phyloP scores from a whole-genome alignment of 2,329 filamentous ascomycete genomes.

The Botrytis porri region DNA sequence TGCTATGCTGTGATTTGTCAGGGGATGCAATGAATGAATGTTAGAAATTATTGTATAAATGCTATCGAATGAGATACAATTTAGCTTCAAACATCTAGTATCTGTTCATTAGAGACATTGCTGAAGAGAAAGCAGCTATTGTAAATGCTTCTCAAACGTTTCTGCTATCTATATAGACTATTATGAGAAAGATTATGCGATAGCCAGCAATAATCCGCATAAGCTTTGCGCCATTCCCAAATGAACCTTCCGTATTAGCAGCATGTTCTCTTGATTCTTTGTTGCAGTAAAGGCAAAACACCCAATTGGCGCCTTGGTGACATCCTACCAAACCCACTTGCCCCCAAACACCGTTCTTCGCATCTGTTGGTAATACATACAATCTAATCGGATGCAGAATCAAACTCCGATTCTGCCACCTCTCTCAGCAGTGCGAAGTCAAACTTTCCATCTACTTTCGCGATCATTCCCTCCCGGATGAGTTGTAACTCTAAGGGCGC shows the following conservation, averaged over 20 bases:
- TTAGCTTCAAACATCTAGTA: neutral
- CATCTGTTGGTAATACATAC: neutral
- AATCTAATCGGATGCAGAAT: constrained; percentile 35
- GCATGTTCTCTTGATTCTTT: neutral
- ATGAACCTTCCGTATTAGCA: neutral
- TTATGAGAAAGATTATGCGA: neutral
- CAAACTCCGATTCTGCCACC: constrained; percentile 31
- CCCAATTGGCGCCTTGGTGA: neutral
- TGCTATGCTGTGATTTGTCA: neutral
- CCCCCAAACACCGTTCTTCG: neutral
- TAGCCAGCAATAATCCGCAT: neutral
- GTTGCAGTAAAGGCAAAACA: neutral
- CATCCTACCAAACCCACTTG: neutral
- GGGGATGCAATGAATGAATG: neutral
- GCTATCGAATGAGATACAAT: neutral
- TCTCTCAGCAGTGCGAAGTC: constrained; percentile 38
- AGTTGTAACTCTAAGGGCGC: constrained; percentile 30
- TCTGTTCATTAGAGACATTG: neutral
- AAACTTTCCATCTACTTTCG: constrained; percentile 39
- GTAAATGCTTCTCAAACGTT: neutral
- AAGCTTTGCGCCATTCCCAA: neutral
- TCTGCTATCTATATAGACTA: neutral
- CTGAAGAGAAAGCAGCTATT: too few relatives aligned
- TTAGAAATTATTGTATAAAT: neutral
- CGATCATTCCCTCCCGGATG: constrained; percentile 34